These are phyloP conservation scores for Didymella pomorum DNA, from an alignment of 2,329 filamentous ascomycete genomes.

Conservation along the genomic window DNA sequence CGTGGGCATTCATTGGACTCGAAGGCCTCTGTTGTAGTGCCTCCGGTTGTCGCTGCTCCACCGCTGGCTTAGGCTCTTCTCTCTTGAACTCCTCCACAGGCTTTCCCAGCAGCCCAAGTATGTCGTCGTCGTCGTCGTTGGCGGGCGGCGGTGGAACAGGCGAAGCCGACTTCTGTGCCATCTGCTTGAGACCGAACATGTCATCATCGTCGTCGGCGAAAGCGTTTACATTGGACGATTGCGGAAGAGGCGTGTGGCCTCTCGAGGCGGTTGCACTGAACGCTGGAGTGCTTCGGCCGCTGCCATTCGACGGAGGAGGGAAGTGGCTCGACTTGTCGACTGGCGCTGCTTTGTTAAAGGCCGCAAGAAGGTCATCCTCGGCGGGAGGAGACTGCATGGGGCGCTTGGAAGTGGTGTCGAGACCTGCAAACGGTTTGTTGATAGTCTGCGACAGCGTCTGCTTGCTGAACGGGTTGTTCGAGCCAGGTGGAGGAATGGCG, in stretches of 20 bases:
- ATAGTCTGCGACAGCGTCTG: slow-evolving; percentile 46
- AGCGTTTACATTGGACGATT: slow-evolving; percentile 25
- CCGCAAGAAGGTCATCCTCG: slow-evolving; percentile 68
- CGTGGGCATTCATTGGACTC: slow-evolving; percentile 62
- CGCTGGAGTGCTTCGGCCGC: slow-evolving; percentile 53
- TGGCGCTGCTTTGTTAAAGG: slow-evolving; percentile 66
- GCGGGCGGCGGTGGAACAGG: slow-evolving; percentile 32
- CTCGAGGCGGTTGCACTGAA: slow-evolving; percentile 36
- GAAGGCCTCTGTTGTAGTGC: slow-evolving; percentile 29
- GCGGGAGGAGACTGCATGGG: slow-evolving; percentile 46
- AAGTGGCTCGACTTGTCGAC: slow-evolving; percentile 68
- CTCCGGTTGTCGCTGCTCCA: slow-evolving; percentile 14
- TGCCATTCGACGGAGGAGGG: slow-evolving; percentile 55
- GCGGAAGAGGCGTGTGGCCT: slow-evolving; percentile 40
- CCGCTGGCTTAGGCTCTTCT: slow-evolving; percentile 27
- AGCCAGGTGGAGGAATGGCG: slow-evolving; percentile 29
- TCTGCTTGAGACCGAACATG: slow-evolving; percentile 79
- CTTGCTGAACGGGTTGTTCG: slow-evolving; percentile 34
- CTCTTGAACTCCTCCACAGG: slow-evolving; percentile 62
- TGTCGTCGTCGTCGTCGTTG: slow-evolving; percentile 67
- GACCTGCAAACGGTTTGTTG: slow-evolving; percentile 50
- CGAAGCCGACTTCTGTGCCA: slow-evolving; percentile 57
- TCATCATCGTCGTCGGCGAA: slow-evolving; percentile 76
- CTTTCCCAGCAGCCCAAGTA: slow-evolving; percentile 67
- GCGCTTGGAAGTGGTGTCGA: slow-evolving; percentile 43